Conservation (phyloP, 2,329 filamentous ascomycete genomes). For the Ophiostoma sp. region DNA sequence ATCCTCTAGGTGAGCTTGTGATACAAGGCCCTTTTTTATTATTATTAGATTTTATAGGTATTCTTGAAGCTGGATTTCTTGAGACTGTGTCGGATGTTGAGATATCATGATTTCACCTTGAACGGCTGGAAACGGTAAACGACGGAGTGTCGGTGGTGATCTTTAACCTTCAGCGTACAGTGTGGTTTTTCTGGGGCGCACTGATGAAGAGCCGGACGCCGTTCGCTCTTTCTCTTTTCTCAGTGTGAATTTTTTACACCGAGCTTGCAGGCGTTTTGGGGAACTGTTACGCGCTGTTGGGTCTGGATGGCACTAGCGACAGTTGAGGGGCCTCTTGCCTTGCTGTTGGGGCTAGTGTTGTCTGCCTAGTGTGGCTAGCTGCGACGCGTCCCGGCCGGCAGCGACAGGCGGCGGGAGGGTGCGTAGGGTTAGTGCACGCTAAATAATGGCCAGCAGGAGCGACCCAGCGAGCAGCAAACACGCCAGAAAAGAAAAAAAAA, state of each 20-base stretch:
- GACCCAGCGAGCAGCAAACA: not conserved
- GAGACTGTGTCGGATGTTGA: not conserved
- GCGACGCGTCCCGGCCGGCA: conserved; percentile 30
- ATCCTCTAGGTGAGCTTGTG: not conserved
- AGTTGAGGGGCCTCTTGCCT: not conserved
- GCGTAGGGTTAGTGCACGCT: conserved; percentile 27
- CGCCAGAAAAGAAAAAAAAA: not conserved
- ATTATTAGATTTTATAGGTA: too few relatives aligned
- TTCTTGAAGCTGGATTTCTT: not conserved
- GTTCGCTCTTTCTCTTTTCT: not conserved
- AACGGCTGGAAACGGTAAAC: not conserved
- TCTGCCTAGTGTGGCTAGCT: conserved; percentile 26
- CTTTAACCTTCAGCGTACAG: not conserved
- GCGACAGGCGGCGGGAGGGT: conserved; percentile 27
- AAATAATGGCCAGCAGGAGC: conserved; percentile 10
- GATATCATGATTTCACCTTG: not conserved
- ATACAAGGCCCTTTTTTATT: not conserved
- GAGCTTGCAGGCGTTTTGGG: conserved; percentile 1
- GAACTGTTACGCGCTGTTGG: conserved; percentile 18
- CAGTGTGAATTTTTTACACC: not conserved
- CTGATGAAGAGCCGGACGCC: not conserved
- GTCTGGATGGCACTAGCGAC: not conserved
- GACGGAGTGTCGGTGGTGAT: not conserved
- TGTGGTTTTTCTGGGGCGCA: not conserved
- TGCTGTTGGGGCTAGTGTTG: conserved; percentile 24